Percentiles rank a stretch among this genome's conserved stretches.
Evolutionary conservation across 2,329 filamentous ascomycete species (phyloP).

Genomic region (Sarocladiaceae sp.): DNA sequence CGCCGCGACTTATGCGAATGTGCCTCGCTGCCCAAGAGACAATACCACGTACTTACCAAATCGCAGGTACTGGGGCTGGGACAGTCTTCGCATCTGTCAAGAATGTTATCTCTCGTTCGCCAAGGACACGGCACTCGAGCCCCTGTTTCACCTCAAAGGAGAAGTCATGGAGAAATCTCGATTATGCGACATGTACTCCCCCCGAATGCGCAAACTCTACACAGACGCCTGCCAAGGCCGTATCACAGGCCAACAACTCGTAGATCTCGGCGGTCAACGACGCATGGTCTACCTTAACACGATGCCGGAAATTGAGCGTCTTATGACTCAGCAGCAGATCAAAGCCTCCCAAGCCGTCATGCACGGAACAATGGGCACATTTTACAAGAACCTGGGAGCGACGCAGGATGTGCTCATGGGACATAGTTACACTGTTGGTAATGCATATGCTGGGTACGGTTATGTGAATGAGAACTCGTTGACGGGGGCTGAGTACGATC

Average conservation of each 20-base stretch:
- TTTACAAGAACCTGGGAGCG: slow-evolving; percentile 21
- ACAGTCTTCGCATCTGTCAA: slow-evolving; percentile 13
- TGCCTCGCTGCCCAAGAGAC: slow-evolving; percentile 11
- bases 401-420: slow-evolving; percentile 14
- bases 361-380: slow-evolving; percentile 21
- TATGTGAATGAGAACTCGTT: slow-evolving; percentile 24
- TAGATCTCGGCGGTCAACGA: slow-evolving; percentile 16
- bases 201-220: slow-evolving; percentile 14
- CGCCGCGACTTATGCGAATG: neutral
- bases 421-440: slow-evolving; percentile 23
- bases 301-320: slow-evolving; percentile 13
- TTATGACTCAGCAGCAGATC: slow-evolving; percentile 18
- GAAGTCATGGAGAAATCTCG: neutral
- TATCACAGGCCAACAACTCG: slow-evolving; percentile 21
- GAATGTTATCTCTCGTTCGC: slow-evolving; percentile 15
- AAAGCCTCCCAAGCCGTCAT: slow-evolving; percentile 26
- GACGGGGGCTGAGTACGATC: slow-evolving; percentile 17
- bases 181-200: slow-evolving; percentile 16
- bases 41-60: neutral
- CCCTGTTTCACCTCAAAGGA: slow-evolving; percentile 3
- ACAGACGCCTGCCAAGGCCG: slow-evolving; percentile 12
- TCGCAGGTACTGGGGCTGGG: slow-evolving; percentile 15
- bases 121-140: slow-evolving; percentile 3
- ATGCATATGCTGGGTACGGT: slow-evolving; percentile 26
- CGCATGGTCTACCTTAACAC: slow-evolving; percentile 13